Conservation (phyloP, 495 filamentous ascomycete genomes). For the Evansstolkia leycettana region DNA sequence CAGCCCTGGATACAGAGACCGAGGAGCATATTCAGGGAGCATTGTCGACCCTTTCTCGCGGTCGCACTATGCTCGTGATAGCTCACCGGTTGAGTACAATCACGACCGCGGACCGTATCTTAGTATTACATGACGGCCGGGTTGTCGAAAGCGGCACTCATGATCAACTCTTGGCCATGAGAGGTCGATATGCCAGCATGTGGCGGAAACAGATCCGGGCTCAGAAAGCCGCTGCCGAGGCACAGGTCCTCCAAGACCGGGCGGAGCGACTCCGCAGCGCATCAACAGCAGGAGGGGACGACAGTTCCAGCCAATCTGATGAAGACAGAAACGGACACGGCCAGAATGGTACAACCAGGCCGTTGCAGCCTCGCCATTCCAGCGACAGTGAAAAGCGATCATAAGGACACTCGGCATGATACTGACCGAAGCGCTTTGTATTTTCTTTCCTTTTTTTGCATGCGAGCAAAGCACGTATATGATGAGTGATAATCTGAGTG, state of each 20-base stretch:
- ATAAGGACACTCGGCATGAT: conserved; percentile 1
- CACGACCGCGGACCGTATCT: conserved; percentile 84
- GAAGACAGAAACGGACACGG: conserved; percentile 30
- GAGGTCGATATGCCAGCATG: conserved; percentile 81
- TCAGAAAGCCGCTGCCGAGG: conserved; percentile 70
- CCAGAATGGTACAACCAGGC: conserved; percentile 13
- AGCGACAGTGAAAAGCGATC: conserved; percentile 3
- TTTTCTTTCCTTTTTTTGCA: no score
- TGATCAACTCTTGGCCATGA: conserved; percentile 62
- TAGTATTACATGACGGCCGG: conserved; percentile 76
- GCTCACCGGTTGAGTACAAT: conserved; percentile 91
- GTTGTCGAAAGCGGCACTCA: conserved; percentile 83
- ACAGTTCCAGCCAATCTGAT: conserved; percentile 41
- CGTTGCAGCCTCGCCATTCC: conserved; percentile 7
- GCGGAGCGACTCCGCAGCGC: conserved; percentile 34
- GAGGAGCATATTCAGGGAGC: conserved; percentile 92
- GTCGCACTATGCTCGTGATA: conserved; percentile 76
- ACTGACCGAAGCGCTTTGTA: no score
- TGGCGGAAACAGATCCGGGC: conserved; percentile 92
- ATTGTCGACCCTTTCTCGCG: conserved; percentile 62
- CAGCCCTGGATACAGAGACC: conserved; percentile 87
- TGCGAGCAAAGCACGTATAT: no score
- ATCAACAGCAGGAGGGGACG: conserved; percentile 26
- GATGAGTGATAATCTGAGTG: conserved; percentile 7
- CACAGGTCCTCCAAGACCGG: conserved; percentile 40